Evolutionary conservation across 2,329 filamentous ascomycete genomes (phyloP).

Genomic region (Fusarium verrucosum): DNA sequence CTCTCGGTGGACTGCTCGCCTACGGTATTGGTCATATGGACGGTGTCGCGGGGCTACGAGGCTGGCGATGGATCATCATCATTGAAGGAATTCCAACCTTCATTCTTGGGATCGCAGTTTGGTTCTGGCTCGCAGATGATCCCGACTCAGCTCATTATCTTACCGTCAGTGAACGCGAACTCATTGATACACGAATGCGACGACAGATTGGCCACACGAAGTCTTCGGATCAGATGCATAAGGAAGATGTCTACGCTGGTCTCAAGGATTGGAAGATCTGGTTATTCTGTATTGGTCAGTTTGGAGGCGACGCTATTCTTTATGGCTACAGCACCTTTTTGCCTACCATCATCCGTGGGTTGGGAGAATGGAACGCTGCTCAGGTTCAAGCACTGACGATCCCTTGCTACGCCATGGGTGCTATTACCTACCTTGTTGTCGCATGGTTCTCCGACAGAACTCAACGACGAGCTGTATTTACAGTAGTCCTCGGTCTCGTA

Average conservation of each 20-base stretch:
- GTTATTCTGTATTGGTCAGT: constrained; percentile 67
- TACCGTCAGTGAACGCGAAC: constrained; percentile 58
- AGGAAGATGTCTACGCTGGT: constrained; percentile 66
- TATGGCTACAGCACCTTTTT: constrained; percentile 71
- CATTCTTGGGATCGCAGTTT: constrained; percentile 43
- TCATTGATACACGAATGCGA: constrained; percentile 45
- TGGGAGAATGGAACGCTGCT: constrained; percentile 56
- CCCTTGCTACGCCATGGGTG: constrained; percentile 71
- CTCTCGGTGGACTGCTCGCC: constrained; percentile 43
- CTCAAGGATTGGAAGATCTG: constrained; percentile 70
- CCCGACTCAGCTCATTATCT: constrained; percentile 65
- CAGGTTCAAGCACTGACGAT: constrained; percentile 72
- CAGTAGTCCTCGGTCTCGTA: constrained; percentile 61
- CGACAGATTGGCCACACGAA: constrained; percentile 45
- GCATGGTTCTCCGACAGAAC: constrained; percentile 67
- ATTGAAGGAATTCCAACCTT: constrained; percentile 54
- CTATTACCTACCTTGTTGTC: constrained; percentile 65
- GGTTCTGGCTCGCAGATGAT: constrained; percentile 45
- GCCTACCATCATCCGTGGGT: constrained; percentile 71
- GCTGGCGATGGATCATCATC: constrained; percentile 69
- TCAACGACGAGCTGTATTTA: constrained; percentile 65
- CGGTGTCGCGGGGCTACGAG: constrained; percentile 30
- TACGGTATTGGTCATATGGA: constrained; percentile 50
- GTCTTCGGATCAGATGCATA: constrained; percentile 48
- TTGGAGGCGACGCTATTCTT: constrained; percentile 70